phyloP scores from a whole-genome alignment of 2,329 filamentous ascomycete species.

The Aspergillus intermedius region DNA sequence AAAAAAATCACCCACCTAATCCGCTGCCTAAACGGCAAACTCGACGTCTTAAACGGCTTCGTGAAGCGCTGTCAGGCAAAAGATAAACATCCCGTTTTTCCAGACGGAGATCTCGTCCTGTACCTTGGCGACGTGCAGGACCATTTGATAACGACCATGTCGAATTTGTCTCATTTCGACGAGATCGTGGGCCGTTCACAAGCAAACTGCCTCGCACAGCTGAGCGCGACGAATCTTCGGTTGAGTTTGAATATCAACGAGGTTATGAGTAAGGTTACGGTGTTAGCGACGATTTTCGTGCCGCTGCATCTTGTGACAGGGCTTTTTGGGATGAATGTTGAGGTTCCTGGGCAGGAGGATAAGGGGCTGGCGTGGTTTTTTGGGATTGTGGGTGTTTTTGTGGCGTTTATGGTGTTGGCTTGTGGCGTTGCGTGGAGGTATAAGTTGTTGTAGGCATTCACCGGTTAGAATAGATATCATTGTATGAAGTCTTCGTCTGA shows the following conservation, averaged over 20 bases:
- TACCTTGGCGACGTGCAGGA: constrained; percentile 97
- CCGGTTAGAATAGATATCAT: not conserved
- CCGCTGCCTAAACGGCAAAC: constrained; percentile 85
- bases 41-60: constrained; percentile 91
- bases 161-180: constrained; percentile 85
- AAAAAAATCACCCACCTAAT: constrained; percentile 90
- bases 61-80: constrained; percentile 81
- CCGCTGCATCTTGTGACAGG: constrained; percentile 81
- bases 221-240: constrained; percentile 82
- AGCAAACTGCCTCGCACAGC: constrained; percentile 88
- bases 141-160: constrained; percentile 97
- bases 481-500: no score
- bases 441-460: constrained; percentile 25
- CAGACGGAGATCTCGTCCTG: constrained; percentile 86
- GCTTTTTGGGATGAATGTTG: constrained; percentile 47
- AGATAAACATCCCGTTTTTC: constrained; percentile 85
- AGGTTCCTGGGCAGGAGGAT: constrained; percentile 36
- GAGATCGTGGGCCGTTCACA: constrained; percentile 91
- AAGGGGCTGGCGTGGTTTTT: constrained; percentile 40
- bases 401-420: constrained; percentile 30
- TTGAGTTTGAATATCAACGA: constrained; percentile 80
- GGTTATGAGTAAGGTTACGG: constrained; percentile 86
- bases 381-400: constrained; percentile 41
- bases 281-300: constrained; percentile 85
- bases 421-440: constrained; percentile 28